Conservation (phyloP, 75 land plant genomes). For the Cunninghamia lanceolata region DNA sequence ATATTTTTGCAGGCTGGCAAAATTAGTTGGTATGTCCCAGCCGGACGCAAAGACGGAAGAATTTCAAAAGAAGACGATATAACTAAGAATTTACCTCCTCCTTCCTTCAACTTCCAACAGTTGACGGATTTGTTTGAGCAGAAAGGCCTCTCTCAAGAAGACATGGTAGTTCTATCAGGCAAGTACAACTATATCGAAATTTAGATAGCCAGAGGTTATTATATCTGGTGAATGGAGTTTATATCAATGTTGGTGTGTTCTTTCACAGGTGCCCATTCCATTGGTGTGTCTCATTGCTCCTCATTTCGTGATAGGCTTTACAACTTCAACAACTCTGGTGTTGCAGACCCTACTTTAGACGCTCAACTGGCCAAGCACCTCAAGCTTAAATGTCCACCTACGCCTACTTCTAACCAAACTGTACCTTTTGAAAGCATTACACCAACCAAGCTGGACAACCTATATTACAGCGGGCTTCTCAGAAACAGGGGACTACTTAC, state of each 20-base stretch:
- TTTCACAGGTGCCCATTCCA: conserved; percentile 59
- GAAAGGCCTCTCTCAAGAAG: conserved; percentile 24
- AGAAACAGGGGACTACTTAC: conserved; percentile 6
- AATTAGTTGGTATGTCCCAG: no score
- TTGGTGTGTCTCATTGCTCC: conserved; percentile 43
- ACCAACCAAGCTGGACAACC: conserved; percentile 17
- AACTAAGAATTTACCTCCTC: no score
- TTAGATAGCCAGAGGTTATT: neutral
- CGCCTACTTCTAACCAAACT: no score
- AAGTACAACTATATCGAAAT: neutral
- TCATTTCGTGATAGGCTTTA: conserved; percentile 34
- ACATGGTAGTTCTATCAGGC: conserved; percentile 54
- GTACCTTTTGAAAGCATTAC: conserved; percentile 15
- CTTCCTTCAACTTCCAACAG: neutral
- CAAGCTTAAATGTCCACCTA: neutral
- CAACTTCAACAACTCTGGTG: conserved; percentile 15
- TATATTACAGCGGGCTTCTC: conserved; percentile 17
- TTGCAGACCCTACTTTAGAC: conserved; percentile 27
- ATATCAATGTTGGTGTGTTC: neutral
- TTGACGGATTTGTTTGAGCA: conserved; percentile 26
- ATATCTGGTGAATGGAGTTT: no score
- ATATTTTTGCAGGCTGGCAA: no score
- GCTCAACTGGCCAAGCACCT: neutral
- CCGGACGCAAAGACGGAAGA: no score
- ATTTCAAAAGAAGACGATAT: no score